Percentiles rank a stretch among this genome's conserved stretches.
These are phyloP conservation scores for Suhomyces taliae DNA, from an alignment of 1,139 yeast species.

Conservation along the genomic window DNA sequence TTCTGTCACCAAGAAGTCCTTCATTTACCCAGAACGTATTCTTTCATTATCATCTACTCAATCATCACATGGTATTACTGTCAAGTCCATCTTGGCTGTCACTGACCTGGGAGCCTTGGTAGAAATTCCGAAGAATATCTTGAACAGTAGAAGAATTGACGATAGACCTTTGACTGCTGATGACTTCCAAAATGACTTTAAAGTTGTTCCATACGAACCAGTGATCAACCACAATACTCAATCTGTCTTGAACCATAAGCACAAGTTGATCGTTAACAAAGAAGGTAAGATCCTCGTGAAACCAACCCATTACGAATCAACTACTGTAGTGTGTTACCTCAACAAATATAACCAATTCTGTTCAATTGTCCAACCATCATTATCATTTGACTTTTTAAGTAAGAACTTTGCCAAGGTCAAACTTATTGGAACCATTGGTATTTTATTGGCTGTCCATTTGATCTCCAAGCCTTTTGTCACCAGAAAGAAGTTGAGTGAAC, in stretches of 20 bases:
- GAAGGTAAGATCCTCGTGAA: slow-evolving; percentile 44
- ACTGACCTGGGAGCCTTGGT: slow-evolving; percentile 65
- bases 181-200: slow-evolving; percentile 59
- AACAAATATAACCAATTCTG: slow-evolving; percentile 72
- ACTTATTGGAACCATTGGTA: slow-evolving; percentile 58
- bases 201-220: slow-evolving; percentile 67
- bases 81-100: slow-evolving; percentile 63
- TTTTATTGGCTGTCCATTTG: slow-evolving; percentile 44
- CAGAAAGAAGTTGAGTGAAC: slow-evolving; percentile 20
- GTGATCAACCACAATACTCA: slow-evolving; percentile 50
- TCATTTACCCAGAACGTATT: slow-evolving; percentile 58
- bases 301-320: slow-evolving; percentile 79
- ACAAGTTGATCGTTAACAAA: slow-evolving; percentile 38
- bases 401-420: slow-evolving; percentile 66
- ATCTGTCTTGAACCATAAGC: slow-evolving; percentile 39
- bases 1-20: slow-evolving; percentile 51
- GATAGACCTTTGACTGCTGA: slow-evolving; percentile 53
- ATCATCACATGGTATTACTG: slow-evolving; percentile 74
- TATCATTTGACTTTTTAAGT: slow-evolving; percentile 76
- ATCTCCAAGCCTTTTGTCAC: slow-evolving; percentile 22
- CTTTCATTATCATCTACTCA: slow-evolving; percentile 54
- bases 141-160: slow-evolving; percentile 61
- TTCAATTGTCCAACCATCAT: slow-evolving; percentile 76
- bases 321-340: slow-evolving; percentile 66
- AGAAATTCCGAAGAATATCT: slow-evolving; percentile 64